Evolutionary conservation across 805 yeast species (phyloP), one percentile per base, ranked within the genome.

Genomic region (Ogataea polymorpha): DNA sequence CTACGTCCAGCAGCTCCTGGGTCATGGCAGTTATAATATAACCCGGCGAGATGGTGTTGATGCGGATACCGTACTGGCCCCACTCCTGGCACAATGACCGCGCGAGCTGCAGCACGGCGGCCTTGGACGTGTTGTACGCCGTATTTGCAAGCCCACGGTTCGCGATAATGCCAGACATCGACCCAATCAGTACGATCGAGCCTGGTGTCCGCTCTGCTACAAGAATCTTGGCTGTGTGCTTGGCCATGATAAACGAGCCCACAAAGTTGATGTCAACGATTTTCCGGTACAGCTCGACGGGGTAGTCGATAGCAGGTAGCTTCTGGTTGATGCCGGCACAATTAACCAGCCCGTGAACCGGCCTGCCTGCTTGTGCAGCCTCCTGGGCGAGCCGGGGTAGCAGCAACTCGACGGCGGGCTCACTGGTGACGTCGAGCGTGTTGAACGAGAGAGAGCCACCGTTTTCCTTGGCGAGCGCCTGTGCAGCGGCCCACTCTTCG

Each of bases 121-220:
- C 74, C 57, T 71, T 71, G 45, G 75, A 71, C 21, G 70, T 70
- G 49, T 71, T 70, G 58, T 71, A 71, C 23, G 68, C 68, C 32
- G 74, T 71, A 52, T 72, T 76, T 45, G 64, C 66, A 45, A 71
- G 67, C 33, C 77, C 78, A 37, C 72, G 72, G 48, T 74, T 74
- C 43, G 71, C 75, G 49, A 72, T 71, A 56, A 67, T 72, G 11
- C 71, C 77, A 12, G 74, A 68, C 76, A 72, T 72, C 17, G 77
- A 72, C 3, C 76, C 78, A 15, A 77, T 73, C 63, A 72, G 66
- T 39, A 73, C 68, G 48, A 74, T 61, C n/a, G 75, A 70, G 32
- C 79, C 78, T 23, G 51, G 41, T n/a, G 35, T 34, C 23, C 42
- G 37, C 10, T 41, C 26, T 16, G 36, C 40, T 18, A 48, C 44